These are phyloP conservation scores for Aspergillus panamensis DNA, from an alignment of 495 filamentous ascomycete species.

Conservation along the genomic window DNA sequence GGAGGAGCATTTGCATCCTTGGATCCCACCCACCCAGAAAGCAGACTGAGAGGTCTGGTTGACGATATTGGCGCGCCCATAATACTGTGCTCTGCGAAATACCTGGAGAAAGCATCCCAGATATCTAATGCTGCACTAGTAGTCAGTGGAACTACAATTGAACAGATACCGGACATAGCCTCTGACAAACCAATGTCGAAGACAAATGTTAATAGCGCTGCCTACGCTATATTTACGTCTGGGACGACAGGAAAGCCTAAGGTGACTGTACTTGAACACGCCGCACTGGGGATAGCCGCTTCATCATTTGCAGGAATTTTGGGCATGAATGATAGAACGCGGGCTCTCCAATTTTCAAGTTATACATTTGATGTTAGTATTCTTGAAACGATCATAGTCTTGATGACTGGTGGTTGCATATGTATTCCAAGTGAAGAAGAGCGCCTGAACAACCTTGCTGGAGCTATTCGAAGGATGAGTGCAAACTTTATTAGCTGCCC, in stretches of 20 bases:
- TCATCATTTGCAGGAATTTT: constrained; percentile 37
- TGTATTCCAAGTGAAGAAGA: constrained; percentile 61
- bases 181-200: constrained; percentile 16
- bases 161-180: constrained; percentile 27
- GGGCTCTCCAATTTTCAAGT: constrained; percentile 65
- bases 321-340: constrained; percentile 45
- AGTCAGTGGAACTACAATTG: constrained; percentile 30
- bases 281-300: constrained; percentile 32
- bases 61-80: constrained; percentile 41
- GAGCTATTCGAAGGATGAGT: constrained; percentile 38
- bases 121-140: constrained; percentile 31
- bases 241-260: constrained; percentile 53
- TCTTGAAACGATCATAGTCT: constrained; percentile 61
- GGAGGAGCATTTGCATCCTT: constrained; percentile 58
- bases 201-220: constrained; percentile 30
- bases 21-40: constrained; percentile 54
- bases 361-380: constrained; percentile 68
- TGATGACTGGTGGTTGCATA: constrained; percentile 60
- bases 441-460: constrained; percentile 46
- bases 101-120: constrained; percentile 30
- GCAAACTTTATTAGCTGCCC: constrained; percentile 40
- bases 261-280: constrained; percentile 45
- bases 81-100: constrained; percentile 37
- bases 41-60: constrained; percentile 52
- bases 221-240: constrained; percentile 50